Base-by-base conservation (phyloP, 163 green algal genomes). In the Scenedesmus sp. region DNA sequence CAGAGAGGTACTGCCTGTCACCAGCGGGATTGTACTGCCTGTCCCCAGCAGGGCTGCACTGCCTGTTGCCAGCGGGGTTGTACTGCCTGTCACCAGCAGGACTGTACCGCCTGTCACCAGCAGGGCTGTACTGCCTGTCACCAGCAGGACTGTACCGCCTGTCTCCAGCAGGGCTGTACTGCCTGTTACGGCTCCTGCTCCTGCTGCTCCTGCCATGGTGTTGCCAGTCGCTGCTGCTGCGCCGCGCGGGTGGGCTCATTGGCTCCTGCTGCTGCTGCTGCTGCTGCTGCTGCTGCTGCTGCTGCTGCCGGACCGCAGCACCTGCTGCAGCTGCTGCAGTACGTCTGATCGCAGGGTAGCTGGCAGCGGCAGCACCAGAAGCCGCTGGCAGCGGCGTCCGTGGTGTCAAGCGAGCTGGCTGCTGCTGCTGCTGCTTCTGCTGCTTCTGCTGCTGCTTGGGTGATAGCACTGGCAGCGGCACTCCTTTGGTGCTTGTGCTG, bases 201-300 rank as follows among this genome's bases (percentile, higher is more conserved):
- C 56, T 74, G 12, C 57, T 73, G 1, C 15, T 88, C n/a, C 59
- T 88, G 83, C 59, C 23, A n/a, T n/a, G 70, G 7, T 5, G 67
- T 2, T 23, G 23, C 70, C 83, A 57, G 59, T 23, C 77, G 57
- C 83, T 77, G 83, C 20, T 74, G 83, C 26, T 76, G 56, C 13
- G 76, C 46, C 76, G 20, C 10, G 76, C 76, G 12, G 76, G 76
- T 2, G 76, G 76, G 10, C 76, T 84, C 34, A 56, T 26, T 3
- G 46, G 76, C 76, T 56, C 13, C 76, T 84, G 76, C 76, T 84
- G 76, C n/a, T 84, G 54, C 55, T 64, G 81, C 82, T 87, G 82
- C 82, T n/a, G 55, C n/a, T 55, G 0, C 5, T 87, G 82, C 82
- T 70, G 46, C 12, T 84, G 76, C 26, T 54, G 34, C 76, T 84